A percentile compares a stretch with the other conserved stretches of the same genome.
These are phyloP conservation scores for Juglanconis juglandina DNA, from an alignment of 2,329 filamentous ascomycete species.

Conservation along the genomic window DNA sequence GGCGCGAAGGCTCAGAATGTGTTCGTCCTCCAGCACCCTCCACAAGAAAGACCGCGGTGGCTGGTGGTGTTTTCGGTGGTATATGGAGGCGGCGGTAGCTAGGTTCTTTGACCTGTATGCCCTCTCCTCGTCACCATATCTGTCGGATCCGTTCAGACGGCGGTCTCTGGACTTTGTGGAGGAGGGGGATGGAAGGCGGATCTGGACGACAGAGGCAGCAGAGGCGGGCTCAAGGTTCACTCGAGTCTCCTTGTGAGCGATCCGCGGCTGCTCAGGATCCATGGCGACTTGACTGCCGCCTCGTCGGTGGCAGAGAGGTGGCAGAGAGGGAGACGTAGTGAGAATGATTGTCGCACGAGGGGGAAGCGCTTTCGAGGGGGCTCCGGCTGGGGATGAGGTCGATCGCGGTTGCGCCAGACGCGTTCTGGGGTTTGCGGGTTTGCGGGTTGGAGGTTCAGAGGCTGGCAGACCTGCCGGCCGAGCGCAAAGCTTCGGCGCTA, in stretches of 20 bases:
- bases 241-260: constrained; percentile 82
- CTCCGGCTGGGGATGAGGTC: neutral
- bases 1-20: constrained; percentile 75
- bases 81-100: constrained; percentile 76
- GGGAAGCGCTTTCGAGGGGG: neutral
- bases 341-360: neutral
- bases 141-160: constrained; percentile 35
- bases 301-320: constrained; percentile 3
- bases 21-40: constrained; percentile 79
- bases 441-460: constrained; percentile 22
- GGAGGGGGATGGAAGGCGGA: constrained; percentile 57
- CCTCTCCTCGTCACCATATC: constrained; percentile 63
- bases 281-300: constrained; percentile 48
- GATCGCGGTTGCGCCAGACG: constrained; percentile 9
- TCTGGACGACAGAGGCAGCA: constrained; percentile 65
- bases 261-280: constrained; percentile 57
- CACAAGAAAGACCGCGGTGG: constrained; percentile 86
- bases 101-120: constrained; percentile 70
- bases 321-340: constrained; percentile 1
- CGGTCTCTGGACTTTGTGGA: constrained; percentile 21
- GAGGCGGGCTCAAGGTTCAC: constrained; percentile 75
- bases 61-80: constrained; percentile 72
- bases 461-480: constrained; percentile 20
- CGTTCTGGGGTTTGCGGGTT: constrained; percentile 2
- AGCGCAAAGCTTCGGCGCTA: neutral